Conservation (phyloP, 352 stramenopile genomes). For the Phytophthora melonis region DNA sequence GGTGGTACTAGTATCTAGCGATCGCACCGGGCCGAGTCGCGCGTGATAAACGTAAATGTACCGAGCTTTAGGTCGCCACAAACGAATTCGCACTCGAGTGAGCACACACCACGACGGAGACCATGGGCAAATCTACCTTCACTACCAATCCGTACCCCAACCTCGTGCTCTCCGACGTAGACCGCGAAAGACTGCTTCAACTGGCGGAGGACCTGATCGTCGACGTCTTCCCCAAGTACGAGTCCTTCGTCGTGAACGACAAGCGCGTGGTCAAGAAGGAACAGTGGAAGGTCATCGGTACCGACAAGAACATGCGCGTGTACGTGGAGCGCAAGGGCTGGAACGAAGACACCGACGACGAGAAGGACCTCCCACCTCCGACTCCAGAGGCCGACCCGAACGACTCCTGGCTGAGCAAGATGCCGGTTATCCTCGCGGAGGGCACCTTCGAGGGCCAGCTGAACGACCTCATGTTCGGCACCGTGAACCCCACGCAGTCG, state of each 20-base stretch:
- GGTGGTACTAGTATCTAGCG: background rate
- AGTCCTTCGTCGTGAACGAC: constrained; percentile 33
- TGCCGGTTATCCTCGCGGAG: constrained; percentile 53
- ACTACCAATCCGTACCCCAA: constrained; percentile 41
- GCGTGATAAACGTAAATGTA: background rate
- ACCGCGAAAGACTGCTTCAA: constrained; percentile 30
- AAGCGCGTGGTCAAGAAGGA: constrained; percentile 27
- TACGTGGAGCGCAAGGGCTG: constrained; percentile 39
- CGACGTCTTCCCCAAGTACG: constrained; percentile 41
- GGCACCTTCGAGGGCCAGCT: constrained; percentile 55
- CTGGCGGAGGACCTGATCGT: constrained; percentile 33
- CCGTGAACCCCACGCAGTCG: constrained; percentile 49
- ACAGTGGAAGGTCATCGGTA: constrained; percentile 39
- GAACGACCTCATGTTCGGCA: constrained; percentile 72
- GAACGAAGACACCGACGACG: constrained; percentile 1
- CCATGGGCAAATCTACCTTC: constrained; percentile 36
- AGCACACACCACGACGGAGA: background rate
- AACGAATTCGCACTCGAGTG: constrained; percentile 14
- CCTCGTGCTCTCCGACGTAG: constrained; percentile 22
- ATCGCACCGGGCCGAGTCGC: background rate
- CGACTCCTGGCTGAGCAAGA: constrained; percentile 32
- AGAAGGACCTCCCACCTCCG: constrained; percentile 6
- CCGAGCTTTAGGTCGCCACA: constrained; percentile 16
- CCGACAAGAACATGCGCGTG: constrained; percentile 39
- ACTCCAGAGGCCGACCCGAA: constrained; percentile 1